phyloP scores from a whole-genome alignment of 2,329 filamentous ascomycete genomes.

The Nannizzia gypsea region DNA sequence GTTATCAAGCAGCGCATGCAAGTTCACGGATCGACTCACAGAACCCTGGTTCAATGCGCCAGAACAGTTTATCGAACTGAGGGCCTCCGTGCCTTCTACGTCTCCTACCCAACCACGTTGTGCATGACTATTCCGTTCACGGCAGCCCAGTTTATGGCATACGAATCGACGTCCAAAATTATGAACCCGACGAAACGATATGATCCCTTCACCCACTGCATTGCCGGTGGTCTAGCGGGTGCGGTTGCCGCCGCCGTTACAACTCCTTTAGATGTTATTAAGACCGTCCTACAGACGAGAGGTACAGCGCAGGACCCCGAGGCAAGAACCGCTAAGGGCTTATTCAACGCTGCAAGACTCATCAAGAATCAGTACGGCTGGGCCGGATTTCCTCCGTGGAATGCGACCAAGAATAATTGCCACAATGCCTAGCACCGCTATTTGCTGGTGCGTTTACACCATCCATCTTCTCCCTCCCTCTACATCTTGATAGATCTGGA shows the following conservation, averaged over 20 bases:
- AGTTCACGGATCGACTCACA: conserved; percentile 88
- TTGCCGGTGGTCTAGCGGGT: conserved; percentile 82
- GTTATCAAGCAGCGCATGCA: conserved; percentile 99
- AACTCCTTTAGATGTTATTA: conserved; percentile 94
- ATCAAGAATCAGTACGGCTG: conserved; percentile 75
- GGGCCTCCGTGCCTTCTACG: conserved; percentile 85
- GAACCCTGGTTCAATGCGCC: conserved; percentile 76
- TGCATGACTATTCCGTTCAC: conserved; percentile 99
- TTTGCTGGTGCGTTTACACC: conserved; percentile 64
- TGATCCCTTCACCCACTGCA: conserved; percentile 86
- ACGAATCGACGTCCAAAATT: conserved; percentile 87
- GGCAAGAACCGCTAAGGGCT: conserved; percentile 70
- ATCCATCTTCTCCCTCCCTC: too few species aligned
- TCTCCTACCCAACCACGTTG: conserved; percentile 94
- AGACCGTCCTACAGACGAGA: conserved; percentile 90
- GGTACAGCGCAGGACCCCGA: conserved; percentile 72
- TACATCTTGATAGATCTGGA: not conserved
- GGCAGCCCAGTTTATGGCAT: conserved; percentile 90
- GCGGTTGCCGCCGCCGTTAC: conserved; percentile 88
- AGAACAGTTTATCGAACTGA: conserved; percentile 76
- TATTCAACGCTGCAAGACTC: conserved; percentile 66
- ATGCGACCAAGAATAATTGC: conserved; percentile 83
- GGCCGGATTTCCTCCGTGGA: conserved; percentile 82
- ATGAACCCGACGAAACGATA: conserved; percentile 75
- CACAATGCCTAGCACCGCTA: conserved; percentile 98